Conservation (phyloP, 768 basidiomycete species). For the Leccinellum rugosiceps region DNA sequence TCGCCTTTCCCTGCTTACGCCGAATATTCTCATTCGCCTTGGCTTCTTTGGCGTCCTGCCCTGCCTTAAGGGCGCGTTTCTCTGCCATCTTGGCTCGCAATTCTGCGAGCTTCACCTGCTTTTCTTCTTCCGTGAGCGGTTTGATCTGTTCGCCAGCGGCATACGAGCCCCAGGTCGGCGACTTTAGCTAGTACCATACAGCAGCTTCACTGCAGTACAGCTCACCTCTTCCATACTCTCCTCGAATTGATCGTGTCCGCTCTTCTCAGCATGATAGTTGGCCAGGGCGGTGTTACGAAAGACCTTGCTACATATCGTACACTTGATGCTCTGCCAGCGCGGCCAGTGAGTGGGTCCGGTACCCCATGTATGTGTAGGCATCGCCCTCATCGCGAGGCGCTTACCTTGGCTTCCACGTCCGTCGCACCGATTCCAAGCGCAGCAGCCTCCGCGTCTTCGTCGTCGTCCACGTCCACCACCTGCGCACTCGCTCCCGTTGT, state of each 20-base stretch:
- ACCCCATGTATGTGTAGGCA: too few relatives aligned
- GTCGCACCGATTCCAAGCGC: slow-evolving; percentile 43
- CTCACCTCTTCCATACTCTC: slow-evolving; percentile 92
- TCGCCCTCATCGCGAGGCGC: neutral
- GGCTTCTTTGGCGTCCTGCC: slow-evolving; percentile 68
- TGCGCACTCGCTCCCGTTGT: slow-evolving; percentile 2
- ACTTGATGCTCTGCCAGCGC: slow-evolving; percentile 68
- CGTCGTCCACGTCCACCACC: slow-evolving; percentile 54
- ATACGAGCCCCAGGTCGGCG: neutral
- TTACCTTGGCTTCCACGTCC: slow-evolving; percentile 66
- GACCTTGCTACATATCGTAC: slow-evolving; percentile 78
- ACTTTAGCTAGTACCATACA: neutral
- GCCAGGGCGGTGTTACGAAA: slow-evolving; percentile 86
- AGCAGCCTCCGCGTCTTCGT: slow-evolving; percentile 66
- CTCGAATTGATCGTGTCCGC: slow-evolving; percentile 93
- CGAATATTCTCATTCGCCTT: slow-evolving; percentile 75
- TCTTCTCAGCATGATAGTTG: slow-evolving; percentile 92
- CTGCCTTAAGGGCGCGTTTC: slow-evolving; percentile 72
- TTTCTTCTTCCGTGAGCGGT: slow-evolving; percentile 94
- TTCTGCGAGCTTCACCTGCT: slow-evolving; percentile 74
- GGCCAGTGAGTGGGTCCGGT: neutral
- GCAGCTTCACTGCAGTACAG: neutral
- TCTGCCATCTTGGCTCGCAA: slow-evolving; percentile 74
- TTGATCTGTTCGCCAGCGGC: slow-evolving; percentile 58
- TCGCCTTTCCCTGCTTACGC: slow-evolving; percentile 80